Percentiles rank a stretch among this genome's conserved stretches.
Evolutionary conservation across 306 rosid species (phyloP).

Genomic region (Malus orientalis): DNA sequence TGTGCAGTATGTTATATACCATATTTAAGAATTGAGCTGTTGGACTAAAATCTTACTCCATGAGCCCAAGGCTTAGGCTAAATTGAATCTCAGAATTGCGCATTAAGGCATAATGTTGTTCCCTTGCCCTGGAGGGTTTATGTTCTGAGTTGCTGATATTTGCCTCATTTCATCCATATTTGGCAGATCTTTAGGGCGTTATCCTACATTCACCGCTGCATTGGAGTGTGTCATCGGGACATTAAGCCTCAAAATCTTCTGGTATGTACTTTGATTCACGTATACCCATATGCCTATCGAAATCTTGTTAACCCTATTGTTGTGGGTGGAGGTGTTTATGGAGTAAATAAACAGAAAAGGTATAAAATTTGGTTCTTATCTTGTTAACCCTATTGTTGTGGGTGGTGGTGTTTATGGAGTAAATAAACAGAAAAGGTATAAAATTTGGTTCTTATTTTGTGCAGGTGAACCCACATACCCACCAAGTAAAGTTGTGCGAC

Average conservation of each 20-base stretch:
- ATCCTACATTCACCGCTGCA: slow-evolving; percentile 86
- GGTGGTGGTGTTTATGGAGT: not conserved
- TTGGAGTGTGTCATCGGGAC: slow-evolving; percentile 96
- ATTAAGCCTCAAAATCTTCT: slow-evolving; percentile 94
- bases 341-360: not conserved
- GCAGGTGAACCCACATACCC: slow-evolving; percentile 97
- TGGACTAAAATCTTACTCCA: not conserved
- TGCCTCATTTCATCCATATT: not conserved
- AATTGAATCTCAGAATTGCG: not conserved
- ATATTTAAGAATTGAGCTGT: not conserved
- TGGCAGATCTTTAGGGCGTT: slow-evolving; percentile 87
- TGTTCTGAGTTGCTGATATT: not conserved
- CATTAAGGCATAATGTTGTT: not conserved
- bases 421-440: not conserved
- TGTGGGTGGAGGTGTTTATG: not conserved
- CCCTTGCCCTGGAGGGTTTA: not conserved
- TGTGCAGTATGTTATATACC: not conserved
- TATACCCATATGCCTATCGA: not conserved
- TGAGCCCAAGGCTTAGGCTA: not conserved
- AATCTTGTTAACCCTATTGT: not conserved
- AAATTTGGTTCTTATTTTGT: slow-evolving; percentile 6
- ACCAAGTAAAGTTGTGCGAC: slow-evolving; percentile 93
- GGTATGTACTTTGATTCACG: slow-evolving; percentile 32
- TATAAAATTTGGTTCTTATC: not conserved
- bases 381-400: not conserved